These are phyloP conservation scores for Collybia sp. DNA, from an alignment of 768 basidiomycete genomes.

Conservation along the genomic window DNA sequence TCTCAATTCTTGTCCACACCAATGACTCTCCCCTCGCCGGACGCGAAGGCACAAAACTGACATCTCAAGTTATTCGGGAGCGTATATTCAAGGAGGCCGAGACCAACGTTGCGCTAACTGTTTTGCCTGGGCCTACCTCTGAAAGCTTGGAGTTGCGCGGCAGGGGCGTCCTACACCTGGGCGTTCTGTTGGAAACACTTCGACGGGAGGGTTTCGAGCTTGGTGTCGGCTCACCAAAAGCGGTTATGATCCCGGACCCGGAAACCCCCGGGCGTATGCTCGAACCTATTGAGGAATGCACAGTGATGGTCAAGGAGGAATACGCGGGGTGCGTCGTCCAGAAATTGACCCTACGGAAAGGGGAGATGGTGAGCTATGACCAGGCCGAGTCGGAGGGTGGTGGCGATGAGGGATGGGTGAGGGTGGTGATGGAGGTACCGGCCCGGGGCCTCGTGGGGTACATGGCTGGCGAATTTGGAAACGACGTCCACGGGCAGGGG, in stretches of 20 bases:
- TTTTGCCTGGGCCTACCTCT: slow-evolving; percentile 44
- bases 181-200: slow-evolving; percentile 44
- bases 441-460: slow-evolving; percentile 46
- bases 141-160: slow-evolving; percentile 47
- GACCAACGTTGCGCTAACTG: slow-evolving; percentile 46
- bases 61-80: slow-evolving; percentile 43
- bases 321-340: slow-evolving; percentile 44
- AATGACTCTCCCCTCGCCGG: slow-evolving; percentile 45
- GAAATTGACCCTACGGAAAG: slow-evolving; percentile 47
- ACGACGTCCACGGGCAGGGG: slow-evolving; percentile 48
- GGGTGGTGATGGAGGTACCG: slow-evolving; percentile 43
- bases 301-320: slow-evolving; percentile 39
- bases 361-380: slow-evolving; percentile 42
- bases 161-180: slow-evolving; percentile 45
- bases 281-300: slow-evolving; percentile 44
- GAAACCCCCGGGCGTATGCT: slow-evolving; percentile 29
- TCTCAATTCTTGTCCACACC: slow-evolving; percentile 41
- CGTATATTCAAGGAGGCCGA: slow-evolving; percentile 44
- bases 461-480: slow-evolving; percentile 48
- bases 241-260: slow-evolving; percentile 40
- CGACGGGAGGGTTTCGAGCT: slow-evolving; percentile 47
- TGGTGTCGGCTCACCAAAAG: slow-evolving; percentile 42
- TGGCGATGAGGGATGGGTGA: slow-evolving; percentile 42
- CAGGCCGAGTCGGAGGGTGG: slow-evolving; percentile 1
- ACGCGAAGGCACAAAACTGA: slow-evolving; percentile 42